Base-by-base conservation (phyloP, 768 basidiomycete species). In the Mycena polygramma region DNA sequence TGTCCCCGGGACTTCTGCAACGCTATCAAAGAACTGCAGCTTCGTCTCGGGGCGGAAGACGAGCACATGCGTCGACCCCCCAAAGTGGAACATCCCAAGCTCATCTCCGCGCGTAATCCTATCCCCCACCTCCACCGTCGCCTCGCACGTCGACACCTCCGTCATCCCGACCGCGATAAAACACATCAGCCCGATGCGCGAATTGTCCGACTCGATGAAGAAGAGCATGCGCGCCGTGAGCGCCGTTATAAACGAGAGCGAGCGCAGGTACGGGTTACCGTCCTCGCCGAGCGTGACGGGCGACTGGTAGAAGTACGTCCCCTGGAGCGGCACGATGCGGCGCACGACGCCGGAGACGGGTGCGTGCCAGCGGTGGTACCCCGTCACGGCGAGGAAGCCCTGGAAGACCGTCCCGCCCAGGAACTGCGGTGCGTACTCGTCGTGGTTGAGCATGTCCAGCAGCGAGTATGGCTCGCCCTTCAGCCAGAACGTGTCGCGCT, bases 321-420 rank as follows among this genome's bases (percentile, higher is more conserved):
- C 82, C 15, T 84, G 83, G n/a, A 85, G 75, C 59, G 82, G 70
- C 11, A 77, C 79, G 15, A 77, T 71, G 75, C 80, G 71, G 15
- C 68, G 74, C 43, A 84, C 72, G 0, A 52, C 70, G 9, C 83
- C 83, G 14, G 79, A 78, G n/a, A 88, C 80, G 39, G 88, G 88
- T 48, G 80, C 77, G 72, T 86, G 85, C 86, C 86, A 88, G 66
- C 86, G 83, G 69, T 88, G 88, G 63, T 88, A 89, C 41, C 80
- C 80, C 22, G 83, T 71, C 13, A 85, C 81, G 51, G 79, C 78
- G 65, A 89, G 81, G 74, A 88, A 87, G 2, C 83, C 87, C 71
- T 88, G 87, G 75, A 83, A 80, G 37, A 83, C 72, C 6, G 79
- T 81, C 30, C 83, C 87, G 17, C 84, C 85, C 10, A 81, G 77